Conservation (phyloP, 225 moss, liverwort and hornwort species). For the Pseudisothecium myosuroides region DNA sequence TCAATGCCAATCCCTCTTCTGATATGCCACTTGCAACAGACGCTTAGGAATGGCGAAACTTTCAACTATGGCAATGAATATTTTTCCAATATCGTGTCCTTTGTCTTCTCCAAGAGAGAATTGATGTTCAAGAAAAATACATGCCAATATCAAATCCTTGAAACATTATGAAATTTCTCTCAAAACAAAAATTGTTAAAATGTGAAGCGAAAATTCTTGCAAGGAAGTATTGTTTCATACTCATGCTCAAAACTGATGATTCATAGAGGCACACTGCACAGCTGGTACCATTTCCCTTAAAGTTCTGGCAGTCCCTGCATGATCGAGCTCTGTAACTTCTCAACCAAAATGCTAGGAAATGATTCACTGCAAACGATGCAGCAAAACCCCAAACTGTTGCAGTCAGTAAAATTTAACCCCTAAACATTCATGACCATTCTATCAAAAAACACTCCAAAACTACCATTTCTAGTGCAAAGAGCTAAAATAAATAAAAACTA, state of each 20-base stretch:
- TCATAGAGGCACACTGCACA: not conserved
- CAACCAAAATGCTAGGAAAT: not conserved
- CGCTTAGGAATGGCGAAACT: not conserved
- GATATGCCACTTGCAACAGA: constrained; percentile 40
- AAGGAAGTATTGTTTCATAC: not conserved
- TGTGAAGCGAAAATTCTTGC: not conserved
- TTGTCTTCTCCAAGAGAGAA: not conserved
- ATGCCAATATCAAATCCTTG: not conserved
- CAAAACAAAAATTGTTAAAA: not conserved
- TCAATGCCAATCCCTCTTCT: constrained; percentile 16
- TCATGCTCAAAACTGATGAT: not conserved
- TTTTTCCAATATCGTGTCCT: not conserved
- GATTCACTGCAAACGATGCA: not conserved
- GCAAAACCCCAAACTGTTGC: not conserved
- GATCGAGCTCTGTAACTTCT: not conserved
- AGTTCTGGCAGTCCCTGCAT: not conserved
- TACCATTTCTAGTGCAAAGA: not conserved
- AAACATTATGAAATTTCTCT: not conserved
- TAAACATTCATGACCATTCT: not conserved
- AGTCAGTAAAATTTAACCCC: not conserved
- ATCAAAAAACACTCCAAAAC: not conserved
- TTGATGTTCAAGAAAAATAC: not conserved
- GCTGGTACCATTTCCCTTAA: not conserved
- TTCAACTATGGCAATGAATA: not conserved
- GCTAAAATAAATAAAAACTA: not conserved